These are phyloP conservation scores for Cyberlindnera nakhonratchasimensis DNA, from an alignment of 805 yeast genomes.

Conservation along the genomic window DNA sequence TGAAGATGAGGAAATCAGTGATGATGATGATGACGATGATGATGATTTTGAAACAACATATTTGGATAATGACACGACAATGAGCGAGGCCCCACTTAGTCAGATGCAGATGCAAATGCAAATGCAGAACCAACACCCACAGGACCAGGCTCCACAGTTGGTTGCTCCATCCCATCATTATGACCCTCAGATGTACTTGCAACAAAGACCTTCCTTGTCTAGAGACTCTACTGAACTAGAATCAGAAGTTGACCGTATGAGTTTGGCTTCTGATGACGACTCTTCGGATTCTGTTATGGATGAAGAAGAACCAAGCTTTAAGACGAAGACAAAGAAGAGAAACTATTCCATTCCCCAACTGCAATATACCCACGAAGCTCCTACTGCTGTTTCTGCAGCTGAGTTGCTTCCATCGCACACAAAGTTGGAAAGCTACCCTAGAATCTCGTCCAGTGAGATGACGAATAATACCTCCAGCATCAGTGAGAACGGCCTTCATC, in stretches of 20 bases:
- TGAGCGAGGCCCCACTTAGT: constrained; percentile 1
- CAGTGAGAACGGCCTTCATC: constrained; percentile 30
- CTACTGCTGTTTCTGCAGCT: neutral
- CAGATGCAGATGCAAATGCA: neutral
- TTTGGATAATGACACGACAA: constrained; percentile 8
- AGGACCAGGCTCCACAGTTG: constrained; percentile 9
- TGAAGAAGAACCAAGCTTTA: constrained; percentile 19
- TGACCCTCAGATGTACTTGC: constrained; percentile 6
- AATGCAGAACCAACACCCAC: too few relatives aligned
- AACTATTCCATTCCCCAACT: neutral
- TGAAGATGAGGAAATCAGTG: constrained; percentile 27
- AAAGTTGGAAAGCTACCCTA: neutral
- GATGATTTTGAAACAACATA: constrained; percentile 18
- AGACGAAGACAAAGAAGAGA: constrained; percentile 5
- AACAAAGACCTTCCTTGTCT: constrained; percentile 7
- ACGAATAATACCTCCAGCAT: constrained; percentile 2
- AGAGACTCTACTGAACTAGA: constrained; percentile 32
- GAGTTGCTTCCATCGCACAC: constrained; percentile 4
- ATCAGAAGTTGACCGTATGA: constrained; percentile 43
- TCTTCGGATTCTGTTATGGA: constrained; percentile 22
- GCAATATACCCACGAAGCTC: neutral
- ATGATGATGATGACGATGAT: constrained; percentile 23
- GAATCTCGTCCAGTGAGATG: neutral
- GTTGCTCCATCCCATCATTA: constrained; percentile 10
- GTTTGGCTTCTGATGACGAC: constrained; percentile 37